Evolutionary conservation across 2,329 filamentous ascomycete genomes (phyloP), one percentile per base, ranked within the genome.

Genomic region (Coniella vitis): DNA sequence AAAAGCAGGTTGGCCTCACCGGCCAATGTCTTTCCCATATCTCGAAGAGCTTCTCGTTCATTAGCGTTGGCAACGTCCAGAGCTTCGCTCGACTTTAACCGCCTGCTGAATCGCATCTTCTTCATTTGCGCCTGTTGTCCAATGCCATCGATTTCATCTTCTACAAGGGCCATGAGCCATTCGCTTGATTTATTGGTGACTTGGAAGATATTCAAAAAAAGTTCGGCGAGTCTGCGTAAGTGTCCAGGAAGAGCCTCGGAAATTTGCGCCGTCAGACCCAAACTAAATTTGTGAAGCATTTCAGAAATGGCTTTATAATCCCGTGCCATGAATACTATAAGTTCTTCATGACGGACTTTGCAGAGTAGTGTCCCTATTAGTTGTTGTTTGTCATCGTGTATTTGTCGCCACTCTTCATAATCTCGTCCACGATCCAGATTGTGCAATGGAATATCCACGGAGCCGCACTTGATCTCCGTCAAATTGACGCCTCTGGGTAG

Each of bases 81-180:
- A 1, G 83, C 86, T 47, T 89, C 86, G 56, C 80, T 84, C 1
- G 85, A 88, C 47, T 81, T 83, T 31, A 88, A 68, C 17, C 87
- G 78, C 54, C 76, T 78, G 64, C 78, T 86, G 65, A 87, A 90
- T 3, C 86, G 76, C 73, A 83, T 63, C 75, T 86, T 74, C 72
- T 83, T 88, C 54, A 85, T 78, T 1, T 85, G 81, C 13, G 83
- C 81, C 57, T 95, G 90, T 61, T 84, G 94, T 48, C 89, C 81
- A 16, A 93, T 83, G 0, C 91, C 91, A 60, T 97, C 93, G 49
- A 98, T 97, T 65, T 98, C 93, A 61, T 97, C 91, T 65, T 98
- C 93, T 0, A 96, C 87, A 36, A 98, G 72, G 2, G 88, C 84
- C 74, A 89, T 93, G 19, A 98, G 76, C 93, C 93, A 98, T 51